Conservation (phyloP, 805 yeast genomes). For the Yarrowia sp. region DNA sequence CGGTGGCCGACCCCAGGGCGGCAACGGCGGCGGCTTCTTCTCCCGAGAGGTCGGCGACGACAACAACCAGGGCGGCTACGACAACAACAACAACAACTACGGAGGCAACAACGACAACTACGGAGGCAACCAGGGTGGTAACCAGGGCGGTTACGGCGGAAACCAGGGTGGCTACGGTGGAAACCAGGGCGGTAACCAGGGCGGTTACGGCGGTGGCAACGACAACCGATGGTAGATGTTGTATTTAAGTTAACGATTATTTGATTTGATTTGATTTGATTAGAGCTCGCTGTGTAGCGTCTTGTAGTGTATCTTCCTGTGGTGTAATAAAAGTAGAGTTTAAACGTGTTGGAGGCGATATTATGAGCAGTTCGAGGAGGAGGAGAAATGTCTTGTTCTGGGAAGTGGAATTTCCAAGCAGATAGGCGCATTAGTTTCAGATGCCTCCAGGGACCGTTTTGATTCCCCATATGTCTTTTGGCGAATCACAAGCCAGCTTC, state of each 20-base stretch:
- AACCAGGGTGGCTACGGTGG: no score
- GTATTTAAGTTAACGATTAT: neutral
- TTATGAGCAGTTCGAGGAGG: neutral
- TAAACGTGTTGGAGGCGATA: neutral
- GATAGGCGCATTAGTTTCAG: neutral
- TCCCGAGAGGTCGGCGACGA: neutral
- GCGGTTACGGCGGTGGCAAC: conserved; percentile 1
- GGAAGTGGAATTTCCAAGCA: no score
- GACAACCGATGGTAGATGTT: conserved; percentile 3
- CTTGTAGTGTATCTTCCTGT: no score
- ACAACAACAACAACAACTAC: neutral
- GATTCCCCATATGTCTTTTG: neutral
- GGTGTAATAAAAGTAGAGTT: neutral
- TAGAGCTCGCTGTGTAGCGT: no score
- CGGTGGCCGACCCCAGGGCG: neutral
- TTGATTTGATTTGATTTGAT: neutral
- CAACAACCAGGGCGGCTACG: neutral
- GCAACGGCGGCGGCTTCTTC: conserved; percentile 8
- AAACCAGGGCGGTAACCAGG: conserved; percentile 1
- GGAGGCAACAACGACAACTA: neutral
- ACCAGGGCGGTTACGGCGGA: neutral
- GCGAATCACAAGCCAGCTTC: neutral
- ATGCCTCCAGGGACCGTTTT: neutral
- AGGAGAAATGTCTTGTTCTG: neutral
- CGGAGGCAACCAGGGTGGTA: conserved; percentile 2